Evolutionary conservation across 257 asterid species (phyloP).

Genomic region (Solanum ossicruentum): DNA sequence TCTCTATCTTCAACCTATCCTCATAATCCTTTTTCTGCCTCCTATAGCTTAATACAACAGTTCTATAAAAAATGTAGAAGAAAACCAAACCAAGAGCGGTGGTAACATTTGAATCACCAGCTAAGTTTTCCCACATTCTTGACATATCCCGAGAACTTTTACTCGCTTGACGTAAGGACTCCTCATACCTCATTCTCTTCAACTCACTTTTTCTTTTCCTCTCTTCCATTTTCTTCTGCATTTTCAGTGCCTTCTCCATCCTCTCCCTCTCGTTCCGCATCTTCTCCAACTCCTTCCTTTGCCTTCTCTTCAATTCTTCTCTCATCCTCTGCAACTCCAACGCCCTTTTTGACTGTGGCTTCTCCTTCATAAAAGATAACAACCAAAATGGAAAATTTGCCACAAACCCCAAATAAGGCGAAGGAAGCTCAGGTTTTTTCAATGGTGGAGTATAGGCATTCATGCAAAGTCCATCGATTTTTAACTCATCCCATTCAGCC

Average conservation of each 20-base stretch:
- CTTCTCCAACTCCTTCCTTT: conserved; percentile 29
- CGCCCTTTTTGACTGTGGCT: conserved; percentile 75
- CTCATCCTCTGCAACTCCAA: conserved; percentile 64
- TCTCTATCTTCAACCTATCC: conserved; percentile 82
- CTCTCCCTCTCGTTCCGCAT: conserved; percentile 35
- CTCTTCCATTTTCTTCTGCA: conserved; percentile 64
- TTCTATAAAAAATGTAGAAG: conserved; percentile 64
- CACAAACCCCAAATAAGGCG: conserved; percentile 62
- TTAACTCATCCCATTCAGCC: conserved; percentile 70
- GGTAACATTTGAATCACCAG: conserved; percentile 53
- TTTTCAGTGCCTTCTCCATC: conserved; percentile 47
- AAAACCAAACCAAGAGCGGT: conserved; percentile 65
- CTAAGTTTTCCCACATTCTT: conserved; percentile 52
- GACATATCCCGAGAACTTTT: conserved; percentile 36
- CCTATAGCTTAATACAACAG: conserved; percentile 70
- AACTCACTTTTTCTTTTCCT: conserved; percentile 51
- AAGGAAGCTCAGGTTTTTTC: conserved; percentile 54
- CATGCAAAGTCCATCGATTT: conserved; percentile 56
- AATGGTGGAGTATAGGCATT: conserved; percentile 78
- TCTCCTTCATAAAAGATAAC: conserved; percentile 48
- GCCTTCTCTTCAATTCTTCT: conserved; percentile 25
- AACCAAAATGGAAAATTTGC: conserved; percentile 34
- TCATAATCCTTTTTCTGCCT: conserved; percentile 92
- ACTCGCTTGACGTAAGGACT: conserved; percentile 40
- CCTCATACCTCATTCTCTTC: conserved; percentile 32